Percentiles rank a stretch among this genome's conserved stretches.
These are phyloP conservation scores for Sordaria brevicollis DNA, from an alignment of 495 filamentous ascomycete species.

Conservation along the genomic window DNA sequence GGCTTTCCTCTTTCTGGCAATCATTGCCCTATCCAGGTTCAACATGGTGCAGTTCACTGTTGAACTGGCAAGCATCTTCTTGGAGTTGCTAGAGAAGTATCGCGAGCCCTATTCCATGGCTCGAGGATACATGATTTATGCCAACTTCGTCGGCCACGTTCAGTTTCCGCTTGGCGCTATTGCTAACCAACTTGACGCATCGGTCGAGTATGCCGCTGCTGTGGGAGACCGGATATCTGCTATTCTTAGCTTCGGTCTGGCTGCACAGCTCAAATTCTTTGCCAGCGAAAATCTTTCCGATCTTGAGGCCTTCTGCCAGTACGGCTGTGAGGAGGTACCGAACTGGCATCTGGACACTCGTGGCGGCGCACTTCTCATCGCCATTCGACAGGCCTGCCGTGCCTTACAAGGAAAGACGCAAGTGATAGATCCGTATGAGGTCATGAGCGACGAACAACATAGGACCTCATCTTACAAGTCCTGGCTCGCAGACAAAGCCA, in stretches of 20 bases:
- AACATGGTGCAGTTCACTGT: constrained; percentile 59
- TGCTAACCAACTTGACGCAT: constrained; percentile 52
- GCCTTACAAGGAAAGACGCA: constrained; percentile 79
- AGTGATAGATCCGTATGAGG: constrained; percentile 38
- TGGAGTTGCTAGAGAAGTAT: constrained; percentile 55
- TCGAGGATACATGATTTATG: constrained; percentile 60
- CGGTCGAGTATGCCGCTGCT: constrained; percentile 58
- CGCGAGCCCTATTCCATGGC: constrained; percentile 60
- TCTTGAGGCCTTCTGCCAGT: constrained; percentile 61
- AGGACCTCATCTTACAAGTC: constrained; percentile 52
- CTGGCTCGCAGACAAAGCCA: constrained; percentile 34
- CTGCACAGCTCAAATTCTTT: constrained; percentile 60
- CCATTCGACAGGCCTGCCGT: constrained; percentile 60
- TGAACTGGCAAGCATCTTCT: constrained; percentile 51
- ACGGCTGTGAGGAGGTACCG: constrained; percentile 64
- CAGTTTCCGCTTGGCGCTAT: constrained; percentile 50
- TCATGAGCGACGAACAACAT: constrained; percentile 67
- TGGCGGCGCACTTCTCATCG: constrained; percentile 63
- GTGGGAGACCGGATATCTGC: constrained; percentile 67
- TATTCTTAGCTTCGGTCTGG: constrained; percentile 62
- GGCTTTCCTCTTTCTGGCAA: constrained; percentile 63
- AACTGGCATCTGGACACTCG: constrained; percentile 68
- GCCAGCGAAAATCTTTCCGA: constrained; percentile 67
- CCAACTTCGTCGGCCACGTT: constrained; percentile 65
- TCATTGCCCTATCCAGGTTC: constrained; percentile 63